Evolutionary conservation across 805 yeast genomes (phyloP), one percentile per base, ranked within the genome.

Genomic region (Saccharomycopsis fermentans): DNA sequence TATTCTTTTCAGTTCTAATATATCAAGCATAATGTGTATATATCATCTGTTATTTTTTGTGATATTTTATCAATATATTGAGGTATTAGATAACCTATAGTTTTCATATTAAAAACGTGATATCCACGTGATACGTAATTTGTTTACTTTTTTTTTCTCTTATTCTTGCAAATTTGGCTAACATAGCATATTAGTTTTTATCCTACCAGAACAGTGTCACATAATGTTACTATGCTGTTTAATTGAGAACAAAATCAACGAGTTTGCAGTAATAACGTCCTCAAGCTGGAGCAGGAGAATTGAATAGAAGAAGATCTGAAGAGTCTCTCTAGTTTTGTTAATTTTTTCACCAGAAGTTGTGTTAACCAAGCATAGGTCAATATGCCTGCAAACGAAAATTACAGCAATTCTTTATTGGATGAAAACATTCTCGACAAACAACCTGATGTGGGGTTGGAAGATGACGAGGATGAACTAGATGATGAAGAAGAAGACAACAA

Each of bases 401-500:
- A 59, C 29, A 39, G 55, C 47, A 54, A 61, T 39, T 59, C 54
- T 24, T 60, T 62, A 19, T 50, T 61, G 21, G 64, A 62, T 24
- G 64, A 59, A 17, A 59, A 59, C 36, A 55, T 59, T 3, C 53
- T 59, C 14, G 62, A 62, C 12, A 55, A 62, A 19, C 59, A 62
- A 17, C 56, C 81, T 66, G 86, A 82, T 60, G 29, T 43, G 14
- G 50, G 50, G 6, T 43, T 43, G 50, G 78, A 79, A 57, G 86
- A 81, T 21, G 81, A 75, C 55, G 81, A 75, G 35, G 84, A 81
- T 56, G 50, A 43, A 43, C 24, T 43, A 11, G 24, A 43, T n/a
- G 50, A 43, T 9, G 82, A 78, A 54, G 82, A 78, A 3, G 82
- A 78, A 19, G 79, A 74, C 34, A 63, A 64, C 34, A 71, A 69